phyloP scores from a whole-genome alignment of 768 basidiomycete species.

The Tricholoma bakamatsutake region DNA sequence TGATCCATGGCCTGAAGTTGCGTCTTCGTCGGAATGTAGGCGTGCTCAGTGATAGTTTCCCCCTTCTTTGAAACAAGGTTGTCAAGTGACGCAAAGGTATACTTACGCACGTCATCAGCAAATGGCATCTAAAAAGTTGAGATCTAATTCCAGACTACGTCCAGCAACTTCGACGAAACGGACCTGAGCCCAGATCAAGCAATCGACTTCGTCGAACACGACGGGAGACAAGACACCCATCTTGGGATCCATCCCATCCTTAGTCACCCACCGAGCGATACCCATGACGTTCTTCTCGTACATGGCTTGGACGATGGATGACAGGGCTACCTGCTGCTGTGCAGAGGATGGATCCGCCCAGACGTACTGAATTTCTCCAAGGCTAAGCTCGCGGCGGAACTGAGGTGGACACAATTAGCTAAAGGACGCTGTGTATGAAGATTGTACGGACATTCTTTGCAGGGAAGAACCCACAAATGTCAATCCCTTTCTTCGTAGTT shows the following conservation, averaged over 20 bases:
- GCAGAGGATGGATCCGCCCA: slow-evolving; percentile 68
- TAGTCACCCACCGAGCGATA: slow-evolving; percentile 77
- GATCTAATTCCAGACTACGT: neutral
- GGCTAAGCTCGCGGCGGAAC: slow-evolving; percentile 78
- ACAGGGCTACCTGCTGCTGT: slow-evolving; percentile 77
- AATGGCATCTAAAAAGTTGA: slow-evolving; percentile 76
- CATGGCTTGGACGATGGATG: slow-evolving; percentile 86
- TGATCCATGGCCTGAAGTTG: slow-evolving; percentile 80
- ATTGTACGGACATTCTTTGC: slow-evolving; percentile 47
- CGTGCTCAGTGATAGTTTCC: slow-evolving; percentile 66
- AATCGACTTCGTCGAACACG: slow-evolving; percentile 64
- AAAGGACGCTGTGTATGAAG: neutral
- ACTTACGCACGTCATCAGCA: slow-evolving; percentile 88
- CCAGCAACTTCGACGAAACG: slow-evolving; percentile 9
- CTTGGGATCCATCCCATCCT: slow-evolving; percentile 71
- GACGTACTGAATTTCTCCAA: slow-evolving; percentile 84
- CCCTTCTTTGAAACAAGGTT: slow-evolving; percentile 71
- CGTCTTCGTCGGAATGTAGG: slow-evolving; percentile 73
- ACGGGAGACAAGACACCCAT: slow-evolving; percentile 75
- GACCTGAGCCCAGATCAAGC: slow-evolving; percentile 81
- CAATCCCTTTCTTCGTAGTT: slow-evolving; percentile 77
- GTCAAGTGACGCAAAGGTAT: slow-evolving; percentile 79
- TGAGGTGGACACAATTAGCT: slow-evolving; percentile 22
- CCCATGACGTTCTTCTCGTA: slow-evolving; percentile 57
- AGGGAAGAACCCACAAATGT: slow-evolving; percentile 81